Base-by-base conservation (phyloP, 768 basidiomycete genomes). In the Trametes villosa region DNA sequence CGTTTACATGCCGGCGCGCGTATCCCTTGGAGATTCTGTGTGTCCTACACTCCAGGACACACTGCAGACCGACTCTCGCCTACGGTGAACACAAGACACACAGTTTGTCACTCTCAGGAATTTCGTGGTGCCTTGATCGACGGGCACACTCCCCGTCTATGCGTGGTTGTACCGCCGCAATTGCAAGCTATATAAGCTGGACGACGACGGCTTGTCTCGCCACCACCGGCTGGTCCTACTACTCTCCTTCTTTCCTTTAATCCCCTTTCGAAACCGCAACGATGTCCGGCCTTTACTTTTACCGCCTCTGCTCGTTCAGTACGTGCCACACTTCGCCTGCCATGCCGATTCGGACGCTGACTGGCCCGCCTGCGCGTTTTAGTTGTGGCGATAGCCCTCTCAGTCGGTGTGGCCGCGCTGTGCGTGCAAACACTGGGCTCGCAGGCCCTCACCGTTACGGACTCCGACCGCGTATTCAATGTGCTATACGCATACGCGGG, bases 231-330 rank as follows among this genome's bases (percentile, higher is more conserved):
- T 55, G 53, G 30, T 55, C 53, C 53, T 33, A 24, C 13, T 15
- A 12, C 18, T 30, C 27, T 8, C n/a, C 18, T 38, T 26, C 11
- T 9, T 45, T 26, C 44, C 44, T 12, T 45, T 5, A 1, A 26
- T 20, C 20, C 29, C 22, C 33, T 29, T 3, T 17, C 29, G 3
- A 9, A 9, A 8, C 4, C 20, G 17, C 26, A 29, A 38, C n/a
- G n/a, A 58, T 58, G 57, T 18, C 20, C 9, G 42, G 48, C 40
- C 40, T 58, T 11, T 58, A 50, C 31, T 11, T n/a, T 9, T 58
- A 42, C 41, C 57, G 57, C 12, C 48, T 58, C 5, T 50, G 48
- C 9, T 31, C 49, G 2, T 58, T 51, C 49, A 26, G 57, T 58
- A 20, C 27, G 57, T 50, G 8, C n/a, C 12, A 3, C 17, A 20